Percentiles rank a stretch among this genome's conserved stretches.
Evolutionary conservation across 2,329 filamentous ascomycete species (phyloP).

Genomic region (Microascus cirrosus): DNA sequence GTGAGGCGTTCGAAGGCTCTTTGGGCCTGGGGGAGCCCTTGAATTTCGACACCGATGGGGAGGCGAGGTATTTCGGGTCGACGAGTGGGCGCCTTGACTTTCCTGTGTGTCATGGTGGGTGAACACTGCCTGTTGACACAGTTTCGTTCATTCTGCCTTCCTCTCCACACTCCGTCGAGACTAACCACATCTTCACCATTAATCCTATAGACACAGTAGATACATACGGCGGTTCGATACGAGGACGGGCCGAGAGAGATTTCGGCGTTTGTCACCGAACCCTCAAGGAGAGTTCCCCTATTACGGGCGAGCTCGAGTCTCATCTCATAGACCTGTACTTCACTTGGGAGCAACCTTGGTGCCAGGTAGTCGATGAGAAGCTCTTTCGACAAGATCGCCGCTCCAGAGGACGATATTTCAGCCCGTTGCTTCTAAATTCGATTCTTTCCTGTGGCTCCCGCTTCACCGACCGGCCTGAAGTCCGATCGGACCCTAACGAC

Average conservation of each 20-base stretch:
- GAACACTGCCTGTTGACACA: not conserved
- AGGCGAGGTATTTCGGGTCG: slow-evolving; percentile 22
- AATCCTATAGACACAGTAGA: not conserved
- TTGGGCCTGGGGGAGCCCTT: slow-evolving; percentile 18
- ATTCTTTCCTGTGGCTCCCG: slow-evolving; percentile 21
- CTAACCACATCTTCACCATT: not conserved
- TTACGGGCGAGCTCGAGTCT: slow-evolving; percentile 12
- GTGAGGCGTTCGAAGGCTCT: not conserved
- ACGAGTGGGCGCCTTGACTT: slow-evolving; percentile 23
- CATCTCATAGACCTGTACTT: slow-evolving; percentile 22
- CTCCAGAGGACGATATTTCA: slow-evolving; percentile 16
- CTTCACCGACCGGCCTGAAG: slow-evolving; percentile 18
- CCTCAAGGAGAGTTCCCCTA: not conserved
- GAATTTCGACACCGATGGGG: slow-evolving; percentile 21
- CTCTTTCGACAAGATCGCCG: slow-evolving; percentile 19
- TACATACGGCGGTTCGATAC: not conserved
- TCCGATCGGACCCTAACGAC: slow-evolving; percentile 16
- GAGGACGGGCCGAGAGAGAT: not conserved
- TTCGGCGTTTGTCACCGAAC: not conserved
- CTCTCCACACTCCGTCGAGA: not conserved
- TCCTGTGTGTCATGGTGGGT: slow-evolving; percentile 6
- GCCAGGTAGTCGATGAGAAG: slow-evolving; percentile 20
- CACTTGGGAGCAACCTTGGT: slow-evolving; percentile 23
- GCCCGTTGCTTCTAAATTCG: slow-evolving; percentile 18
- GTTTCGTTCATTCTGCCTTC: not conserved